Evolutionary conservation across 73 alveolate genomes (phyloP), one percentile per base, ranked within the genome.

Genomic region (Paramecium tetraurelia): DNA sequence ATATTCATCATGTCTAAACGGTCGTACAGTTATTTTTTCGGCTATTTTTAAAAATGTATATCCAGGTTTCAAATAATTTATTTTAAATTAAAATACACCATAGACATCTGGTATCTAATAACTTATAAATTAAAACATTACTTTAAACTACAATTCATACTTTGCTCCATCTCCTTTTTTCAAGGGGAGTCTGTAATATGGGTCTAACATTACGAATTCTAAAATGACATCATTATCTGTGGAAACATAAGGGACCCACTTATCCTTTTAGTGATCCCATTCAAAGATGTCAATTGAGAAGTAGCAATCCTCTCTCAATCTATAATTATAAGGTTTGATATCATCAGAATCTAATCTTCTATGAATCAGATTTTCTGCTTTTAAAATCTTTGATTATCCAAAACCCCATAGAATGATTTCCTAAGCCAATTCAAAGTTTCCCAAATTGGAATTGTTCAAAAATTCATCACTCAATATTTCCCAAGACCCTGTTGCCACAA

Each of bases 161-260:
- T 40, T 83, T n/a, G 86, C 40, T 10, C 85, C 75, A 21, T 89
- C 7, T 40, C 90, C 94, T 69, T 89, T 89, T 90, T 89, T 83
- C 6, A 69, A 46, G 21, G 90, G 87, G 20, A 89, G 36, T 14
- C 94, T 38, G 18, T 70, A 70, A 69, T 89, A 89, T 11, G 94
- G 94, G 18, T 89, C 94, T 46, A 89, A 83, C 94, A 89, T 89
- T 10, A 71, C 84, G 29, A 89, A 89, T 89, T 89, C 94, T 27
- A 89, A 41, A 31, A 71, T 16, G 3, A 89, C 76, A 71, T 89
- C 94, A 36, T 89, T 85, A 2, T 27, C 90, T 31, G 46, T 44
- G 6, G 94, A 70, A 5, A 89, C 33, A 46, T 89, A 89, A 44
- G 94, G 94, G 2, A 71, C 68, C 92, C 90, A 89, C 9, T 11